Base-by-base conservation (phyloP, 2,329 filamentous ascomycete species). In the Monosporascus sp. region DNA sequence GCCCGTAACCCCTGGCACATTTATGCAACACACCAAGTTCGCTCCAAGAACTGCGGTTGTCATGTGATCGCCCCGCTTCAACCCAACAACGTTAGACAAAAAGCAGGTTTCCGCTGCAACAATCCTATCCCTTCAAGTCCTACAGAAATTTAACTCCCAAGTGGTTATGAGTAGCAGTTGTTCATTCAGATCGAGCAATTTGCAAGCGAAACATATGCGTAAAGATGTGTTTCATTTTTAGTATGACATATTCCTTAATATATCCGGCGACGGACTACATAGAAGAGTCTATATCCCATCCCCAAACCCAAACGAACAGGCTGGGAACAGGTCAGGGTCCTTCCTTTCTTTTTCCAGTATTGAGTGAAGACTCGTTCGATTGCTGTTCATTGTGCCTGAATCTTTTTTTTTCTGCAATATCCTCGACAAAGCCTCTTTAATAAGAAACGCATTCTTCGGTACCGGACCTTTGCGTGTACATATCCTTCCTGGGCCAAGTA, bases 211-310 rank as follows among this genome's bases (percentile, higher is more conserved):
- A 31, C 27, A 31, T 31, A 31, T 14, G 9, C 27, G 27, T 31
- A 31, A 46, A 46, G 24, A 49, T 56, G 49, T 56, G 57, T 59
- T 60, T 59, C 54, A 37, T 60, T 56, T 59, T 60, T 51, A 54
- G 41, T 59, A 61, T 58, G 50, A 61, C 52, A 62, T 52, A 59
- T 59, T 54, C 59, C 52, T 56, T 59, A 31, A 45, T 27, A 65
- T 61, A 73, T 74, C 73, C 72, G 69, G 73, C 65, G 71, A 69
- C 70, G 66, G 71, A 73, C 66, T 67, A 68, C 67, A 65, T 66
- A 60, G 60, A 64, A 67, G 57, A 64, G 61, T 76, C 71, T 76
- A 73, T 71, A 31, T 66, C 65, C 65, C 69, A 69, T 68, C 64
- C 62, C 64, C 61, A 60, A 60, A 52, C 57, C 56, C 53, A 59